Conservation (phyloP, 2,329 filamentous ascomycete genomes). For the Fusarium camptoceras region DNA sequence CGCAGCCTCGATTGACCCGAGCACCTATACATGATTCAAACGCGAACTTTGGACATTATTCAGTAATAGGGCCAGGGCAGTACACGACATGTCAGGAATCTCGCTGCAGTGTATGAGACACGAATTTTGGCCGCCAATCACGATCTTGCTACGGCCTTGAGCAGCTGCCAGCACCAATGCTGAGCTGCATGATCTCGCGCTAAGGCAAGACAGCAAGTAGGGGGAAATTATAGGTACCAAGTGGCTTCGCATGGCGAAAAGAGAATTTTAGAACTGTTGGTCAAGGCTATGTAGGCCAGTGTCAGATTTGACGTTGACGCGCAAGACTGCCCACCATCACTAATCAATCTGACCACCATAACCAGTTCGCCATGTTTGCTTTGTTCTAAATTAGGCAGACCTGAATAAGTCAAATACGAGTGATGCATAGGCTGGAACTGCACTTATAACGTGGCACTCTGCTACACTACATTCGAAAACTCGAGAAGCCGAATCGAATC, state of each 20-base stretch:
- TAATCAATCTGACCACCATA: too few relatives aligned
- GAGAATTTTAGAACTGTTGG: background rate
- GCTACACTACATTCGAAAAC: background rate
- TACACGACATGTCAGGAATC: too few relatives aligned
- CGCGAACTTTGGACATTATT: too few relatives aligned
- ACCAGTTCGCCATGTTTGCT: background rate
- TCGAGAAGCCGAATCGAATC: too few relatives aligned
- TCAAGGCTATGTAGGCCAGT: accelerated
- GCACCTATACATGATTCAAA: too few relatives aligned
- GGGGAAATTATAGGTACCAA: background rate
- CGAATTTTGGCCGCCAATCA: background rate
- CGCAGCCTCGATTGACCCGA: too few relatives aligned
- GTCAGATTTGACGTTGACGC: background rate
- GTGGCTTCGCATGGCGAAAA: background rate
- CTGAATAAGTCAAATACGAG: background rate
- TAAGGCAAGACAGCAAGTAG: accelerated
- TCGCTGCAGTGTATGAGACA: too few relatives aligned
- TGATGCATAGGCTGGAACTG: background rate
- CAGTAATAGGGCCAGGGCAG: too few relatives aligned
- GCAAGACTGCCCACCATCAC: background rate
- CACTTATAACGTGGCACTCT: background rate
- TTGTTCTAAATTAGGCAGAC: accelerated
- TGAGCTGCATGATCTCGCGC: background rate
- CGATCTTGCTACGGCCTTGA: background rate
- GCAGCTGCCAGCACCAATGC: background rate